Evolutionary conservation across 306 rosid species (phyloP).

Genomic region (Begonia fuchsioides): DNA sequence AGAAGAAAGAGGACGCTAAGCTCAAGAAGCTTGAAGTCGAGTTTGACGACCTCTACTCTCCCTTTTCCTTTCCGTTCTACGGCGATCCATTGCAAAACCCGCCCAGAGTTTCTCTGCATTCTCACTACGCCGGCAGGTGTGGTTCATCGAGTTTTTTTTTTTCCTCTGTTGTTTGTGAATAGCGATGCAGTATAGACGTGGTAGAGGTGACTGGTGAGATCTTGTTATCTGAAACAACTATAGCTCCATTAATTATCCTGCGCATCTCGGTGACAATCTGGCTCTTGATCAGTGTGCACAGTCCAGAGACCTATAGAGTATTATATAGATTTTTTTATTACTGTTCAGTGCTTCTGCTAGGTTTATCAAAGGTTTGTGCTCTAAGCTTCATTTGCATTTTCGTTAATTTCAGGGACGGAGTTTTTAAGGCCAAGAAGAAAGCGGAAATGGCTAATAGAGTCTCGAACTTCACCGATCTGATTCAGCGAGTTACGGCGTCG

Average conservation of each 20-base stretch:
- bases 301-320: too few relatives aligned
- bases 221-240: too few relatives aligned
- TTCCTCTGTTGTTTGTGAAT: too few relatives aligned
- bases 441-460: constrained; percentile 62
- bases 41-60: constrained; percentile 7
- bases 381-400: neutral
- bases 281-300: too few relatives aligned
- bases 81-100: constrained; percentile 7
- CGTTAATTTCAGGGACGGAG: constrained; percentile 9
- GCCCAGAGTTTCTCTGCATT: constrained; percentile 7
- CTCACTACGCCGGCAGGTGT: constrained; percentile 10
- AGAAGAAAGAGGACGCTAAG: constrained; percentile 1
- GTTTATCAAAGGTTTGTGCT: too few relatives aligned
- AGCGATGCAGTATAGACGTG: too few relatives aligned
- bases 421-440: constrained; percentile 14
- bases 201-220: too few relatives aligned
- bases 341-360: too few relatives aligned
- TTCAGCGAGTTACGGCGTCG: constrained; percentile 77
- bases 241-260: too few relatives aligned
- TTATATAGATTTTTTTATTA: too few relatives aligned
- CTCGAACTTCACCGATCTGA: constrained; percentile 76
- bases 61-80: constrained; percentile 9
- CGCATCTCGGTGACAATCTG: too few relatives aligned
- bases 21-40: constrained; percentile 1
- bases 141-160: neutral